Conservation (phyloP, 139 green algal species). For the Chlorella sp. region DNA sequence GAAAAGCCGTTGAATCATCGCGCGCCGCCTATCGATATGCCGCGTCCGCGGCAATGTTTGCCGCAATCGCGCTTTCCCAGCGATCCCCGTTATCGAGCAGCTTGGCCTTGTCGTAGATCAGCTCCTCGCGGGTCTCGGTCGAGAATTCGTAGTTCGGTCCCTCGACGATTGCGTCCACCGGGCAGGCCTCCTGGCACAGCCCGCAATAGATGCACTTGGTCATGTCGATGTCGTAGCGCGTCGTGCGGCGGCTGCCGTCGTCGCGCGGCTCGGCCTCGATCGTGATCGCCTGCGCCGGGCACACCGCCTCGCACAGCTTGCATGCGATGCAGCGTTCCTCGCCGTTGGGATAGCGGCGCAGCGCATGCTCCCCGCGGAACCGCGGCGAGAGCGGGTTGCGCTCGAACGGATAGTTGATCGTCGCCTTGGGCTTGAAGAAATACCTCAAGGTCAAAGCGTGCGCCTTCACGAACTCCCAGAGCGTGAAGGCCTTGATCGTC, state of each 20-base stretch:
- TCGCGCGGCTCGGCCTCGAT: constrained; percentile 99
- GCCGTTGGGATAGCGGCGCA: constrained; percentile 96
- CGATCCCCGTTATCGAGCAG: constrained; percentile 96
- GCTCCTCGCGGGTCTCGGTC: constrained; percentile 97
- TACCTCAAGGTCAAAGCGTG: constrained; percentile 93
- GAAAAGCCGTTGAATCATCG: too few species aligned
- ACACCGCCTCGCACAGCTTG: constrained; percentile 98
- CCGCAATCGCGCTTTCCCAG: too few species aligned
- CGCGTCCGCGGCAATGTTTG: too few species aligned
- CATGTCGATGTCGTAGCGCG: constrained; percentile 99
- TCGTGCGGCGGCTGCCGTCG: constrained; percentile 81
- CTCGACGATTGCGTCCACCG: constrained; percentile 99
- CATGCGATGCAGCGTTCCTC: constrained; percentile 99
- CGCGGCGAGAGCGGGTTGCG: constrained; percentile 94
- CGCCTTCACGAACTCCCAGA: constrained; percentile 94
- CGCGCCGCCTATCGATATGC: too few species aligned
- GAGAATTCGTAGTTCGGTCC: constrained; percentile 99
- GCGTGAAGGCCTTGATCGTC: constrained; percentile 93
- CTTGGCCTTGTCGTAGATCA: constrained; percentile 99
- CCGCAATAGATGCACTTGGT: constrained; percentile 97
- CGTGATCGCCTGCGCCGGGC: constrained; percentile 91
- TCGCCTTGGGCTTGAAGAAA: constrained; percentile 98
- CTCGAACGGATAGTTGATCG: constrained; percentile 99
- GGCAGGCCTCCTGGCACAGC: constrained; percentile 96
- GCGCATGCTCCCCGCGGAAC: constrained; percentile 97